Base-by-base conservation (phyloP, 2,329 filamentous ascomycete species). In the Ophiostoma fasciatum region DNA sequence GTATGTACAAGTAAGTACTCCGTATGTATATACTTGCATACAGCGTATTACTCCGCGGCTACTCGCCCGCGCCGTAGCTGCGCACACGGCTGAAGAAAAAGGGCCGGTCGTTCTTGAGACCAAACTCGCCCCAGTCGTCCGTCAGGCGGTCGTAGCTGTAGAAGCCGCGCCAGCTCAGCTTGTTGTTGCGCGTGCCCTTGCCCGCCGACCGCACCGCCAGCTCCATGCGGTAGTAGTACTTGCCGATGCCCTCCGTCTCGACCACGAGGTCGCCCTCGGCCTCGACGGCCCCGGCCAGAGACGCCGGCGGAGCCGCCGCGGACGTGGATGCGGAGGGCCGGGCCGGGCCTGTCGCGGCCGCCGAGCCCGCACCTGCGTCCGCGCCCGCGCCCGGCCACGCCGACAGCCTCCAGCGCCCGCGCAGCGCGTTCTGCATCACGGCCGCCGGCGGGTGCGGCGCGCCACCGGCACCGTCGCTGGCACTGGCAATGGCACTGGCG, bases 71-170 rank as follows among this genome's bases (percentile, higher is more conserved):
- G 4, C 43, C 44, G 23, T 76, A 78, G 44, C 71, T 74, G 54
- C 62, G 68, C 4, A 81, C 75, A 11, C 75, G 61, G 49, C 74
- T 79, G 46, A 78, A 81, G 50, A 76, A 72, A 49, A 71, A 80
- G 0, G 74, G 64, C 53, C 74, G 77, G 38, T 75, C 64, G 45
- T 78, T 71, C 52, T 66, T 69, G 27, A 75, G 55, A 12, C 58
- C 55, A 56, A 96, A 96, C 58, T 82, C 79, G 4, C 68, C 82
- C 81, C 82, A 90, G 56, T 94, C 87, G 53, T 93, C 85, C 7
- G 84, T 93, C 49, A 93, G 56, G 46, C 72, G 71, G 52, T 96
- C 93, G 52, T 92, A 88, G 59, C 78, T 88, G 73, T 83, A 93
- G 53, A 87, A 94, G 1, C 81, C 79, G 48, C 80, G 79, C 88